phyloP scores from a whole-genome alignment of 2,329 filamentous ascomycete genomes.

The Endoconidiophora laricicola region DNA sequence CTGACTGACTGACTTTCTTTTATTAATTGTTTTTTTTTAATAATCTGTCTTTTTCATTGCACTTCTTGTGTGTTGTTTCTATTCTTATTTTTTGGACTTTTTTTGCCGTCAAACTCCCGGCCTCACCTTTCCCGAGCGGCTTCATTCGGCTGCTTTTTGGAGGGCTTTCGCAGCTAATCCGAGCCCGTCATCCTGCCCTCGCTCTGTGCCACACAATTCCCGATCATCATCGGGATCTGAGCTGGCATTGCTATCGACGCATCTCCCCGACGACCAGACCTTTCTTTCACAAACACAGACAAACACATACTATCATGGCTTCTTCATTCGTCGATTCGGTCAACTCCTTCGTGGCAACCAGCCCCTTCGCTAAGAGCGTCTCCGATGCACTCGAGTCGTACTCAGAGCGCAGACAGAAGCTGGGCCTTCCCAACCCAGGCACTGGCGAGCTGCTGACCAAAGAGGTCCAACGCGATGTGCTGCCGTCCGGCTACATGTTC shows the following conservation, averaged over 20 bases:
- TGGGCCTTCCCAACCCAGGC: constrained; percentile 83
- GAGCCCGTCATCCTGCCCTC: not conserved
- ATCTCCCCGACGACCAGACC: not conserved
- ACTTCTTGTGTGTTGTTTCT: no score
- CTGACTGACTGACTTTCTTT: no score
- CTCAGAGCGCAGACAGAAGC: constrained; percentile 67
- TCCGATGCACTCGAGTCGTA: constrained; percentile 69
- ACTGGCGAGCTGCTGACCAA: constrained; percentile 76
- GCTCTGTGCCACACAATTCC: not conserved
- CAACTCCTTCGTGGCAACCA: constrained; percentile 51
- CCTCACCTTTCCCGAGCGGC: no score
- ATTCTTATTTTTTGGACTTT: no score
- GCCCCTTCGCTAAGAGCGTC: constrained; percentile 52
- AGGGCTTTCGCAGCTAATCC: not conserved
- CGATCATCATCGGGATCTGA: not conserved
- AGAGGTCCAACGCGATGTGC: constrained; percentile 91
- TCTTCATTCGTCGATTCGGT: constrained; percentile 34
- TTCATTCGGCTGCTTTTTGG: not conserved
- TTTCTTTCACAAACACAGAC: constrained; percentile 1
- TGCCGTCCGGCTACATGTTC: constrained; percentile 94
- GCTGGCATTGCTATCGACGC: not conserved
- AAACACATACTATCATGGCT: constrained; percentile 29
- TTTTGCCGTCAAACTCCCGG: no score
- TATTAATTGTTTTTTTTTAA: no score
- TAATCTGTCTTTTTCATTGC: no score